Percentiles rank a stretch among this genome's conserved stretches.
phyloP scores from a whole-genome alignment of 1,284 basidiomycete species.

The Ustilago tritici region DNA sequence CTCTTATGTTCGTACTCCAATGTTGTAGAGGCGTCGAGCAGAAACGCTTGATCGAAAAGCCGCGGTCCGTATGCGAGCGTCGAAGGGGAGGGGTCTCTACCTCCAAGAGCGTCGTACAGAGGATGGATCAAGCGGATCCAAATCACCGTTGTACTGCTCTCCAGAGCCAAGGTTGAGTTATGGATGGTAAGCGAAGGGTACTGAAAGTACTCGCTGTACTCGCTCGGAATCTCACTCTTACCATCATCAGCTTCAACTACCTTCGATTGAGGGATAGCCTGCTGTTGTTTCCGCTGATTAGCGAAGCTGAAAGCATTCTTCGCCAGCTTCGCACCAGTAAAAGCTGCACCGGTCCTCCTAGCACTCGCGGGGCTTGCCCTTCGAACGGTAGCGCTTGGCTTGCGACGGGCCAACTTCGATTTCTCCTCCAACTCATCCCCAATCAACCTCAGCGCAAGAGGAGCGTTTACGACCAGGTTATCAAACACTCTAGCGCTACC shows the following conservation, averaged over 20 bases:
- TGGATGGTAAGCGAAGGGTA: conserved; percentile 2
- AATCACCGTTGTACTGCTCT: not conserved
- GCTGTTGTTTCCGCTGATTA: not conserved
- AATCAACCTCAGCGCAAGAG: conserved; percentile 39
- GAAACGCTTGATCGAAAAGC: conserved; percentile 32
- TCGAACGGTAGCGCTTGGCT: not conserved
- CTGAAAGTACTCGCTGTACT: conserved; percentile 26
- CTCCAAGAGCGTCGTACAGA: conserved; percentile 25
- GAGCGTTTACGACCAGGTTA: conserved; percentile 47
- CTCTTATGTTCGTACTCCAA: conserved; percentile 37
- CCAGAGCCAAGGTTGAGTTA: no score
- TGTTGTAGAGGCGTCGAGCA: conserved; percentile 21
- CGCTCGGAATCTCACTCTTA: not conserved
- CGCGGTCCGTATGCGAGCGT: not conserved
- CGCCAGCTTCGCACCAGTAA: conserved; percentile 12
- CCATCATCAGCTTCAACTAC: not conserved
- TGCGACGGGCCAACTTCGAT: conserved; percentile 14
- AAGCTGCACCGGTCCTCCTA: conserved; percentile 17
- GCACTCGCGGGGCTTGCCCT: not conserved
- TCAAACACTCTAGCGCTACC: conserved; percentile 45
- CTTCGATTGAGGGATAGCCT: not conserved
- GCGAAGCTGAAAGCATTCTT: conserved; percentile 15
- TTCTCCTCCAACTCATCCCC: conserved; percentile 44
- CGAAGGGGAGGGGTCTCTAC: conserved; percentile 14
- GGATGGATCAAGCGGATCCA: conserved; percentile 34